Evolutionary conservation across 768 basidiomycete species (phyloP), one percentile per base, ranked within the genome.

Genomic region (Tricholoma hemisulphureum): DNA sequence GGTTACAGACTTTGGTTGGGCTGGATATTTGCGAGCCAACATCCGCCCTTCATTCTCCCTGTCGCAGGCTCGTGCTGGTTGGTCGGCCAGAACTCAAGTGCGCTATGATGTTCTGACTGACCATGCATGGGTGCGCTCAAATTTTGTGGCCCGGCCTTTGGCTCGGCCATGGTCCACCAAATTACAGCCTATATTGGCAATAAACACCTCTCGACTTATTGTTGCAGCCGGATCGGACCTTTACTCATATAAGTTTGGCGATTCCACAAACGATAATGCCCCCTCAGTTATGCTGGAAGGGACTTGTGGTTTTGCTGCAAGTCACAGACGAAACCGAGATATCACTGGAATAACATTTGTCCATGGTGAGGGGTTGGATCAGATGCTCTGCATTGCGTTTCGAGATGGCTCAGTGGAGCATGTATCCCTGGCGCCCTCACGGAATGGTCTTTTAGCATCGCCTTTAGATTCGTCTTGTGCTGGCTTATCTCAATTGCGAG

Each of bases 1-100:
- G 88, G 80, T 89, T n/a, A 70, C 77, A 41, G 76, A 80, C 43
- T 83, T 78, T 63, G 87, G 86, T 7, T 90, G 87, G 87, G 64
- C 75, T 13, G 69, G 67, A 50, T 83, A 83, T 65, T 69, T 84
- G 28, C 78, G 76, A 32, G 63, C 63, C 29, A 77, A 87, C 63
- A 78, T 79, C 13, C 79, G 86, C 26, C 81, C 79, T 6, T 85
- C 88, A 8, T 70, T 72, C 62, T 83, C 84, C 57, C 71, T 87
- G 20, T 66, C 73, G 2, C 74, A 72, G 29, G 71, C 81, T 1
- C 73, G 80, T 23, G 61, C 67, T 1, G 56, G 58, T 11, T 86
- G 86, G 85, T 69, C 74, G 14, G 60, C 81, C 14, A 70, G 72
- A 39, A 68, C 59, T 1, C 75, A 76, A 58, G 80, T 78, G 1